Evolutionary conservation across 768 basidiomycete genomes (phyloP), one percentile per base, ranked within the genome.

Genomic region (Termitomyces sp.): DNA sequence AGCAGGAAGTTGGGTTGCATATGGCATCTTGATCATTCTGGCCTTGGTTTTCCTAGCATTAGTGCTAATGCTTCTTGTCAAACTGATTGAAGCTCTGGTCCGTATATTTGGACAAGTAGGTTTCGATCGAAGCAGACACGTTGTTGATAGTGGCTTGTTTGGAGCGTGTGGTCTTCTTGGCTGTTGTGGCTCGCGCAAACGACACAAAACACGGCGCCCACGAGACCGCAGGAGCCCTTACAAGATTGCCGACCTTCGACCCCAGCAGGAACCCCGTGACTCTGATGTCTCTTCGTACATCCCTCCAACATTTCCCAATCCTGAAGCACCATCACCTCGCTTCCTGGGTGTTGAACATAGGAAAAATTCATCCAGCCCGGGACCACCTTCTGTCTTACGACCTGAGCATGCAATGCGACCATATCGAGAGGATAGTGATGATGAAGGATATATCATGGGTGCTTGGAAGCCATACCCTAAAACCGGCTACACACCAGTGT

Each of bases 1-100:
- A 23, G 86, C 94, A 16, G 84, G 84, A 16, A 89, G 90, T 52
- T 99, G 96, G 97, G 86, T 99, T 15, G 86, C 94, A 12, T 98
- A 96, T 68, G 91, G 92, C 61, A 87, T 98, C 55, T 78, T 98
- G 56, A 75, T 94, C 63, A 88, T 97, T 47, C 75, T 91, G 27
- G 81, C 81, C 11, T 77, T 98, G 54, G 86, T 92, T 43, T 93
- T 95, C 67, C 75, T 93, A 11, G 86, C 89, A n/a, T 84, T 96
- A 62, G 65, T 83, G 45, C 70, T 91, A 53, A 89, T 97, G 79
- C 82, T 98, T 38, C 49, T 89, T 35, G 83, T 88, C 72, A 99
- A 99, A 73, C 60, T 96, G 47, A 64, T 88, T 41, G 96, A 98
- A 68, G 94, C 85, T 9, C 47, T 83, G n/a, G 76, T 91, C 31